Conservation (phyloP, 495 filamentous ascomycete species). For the Tuber melanosporum region DNA sequence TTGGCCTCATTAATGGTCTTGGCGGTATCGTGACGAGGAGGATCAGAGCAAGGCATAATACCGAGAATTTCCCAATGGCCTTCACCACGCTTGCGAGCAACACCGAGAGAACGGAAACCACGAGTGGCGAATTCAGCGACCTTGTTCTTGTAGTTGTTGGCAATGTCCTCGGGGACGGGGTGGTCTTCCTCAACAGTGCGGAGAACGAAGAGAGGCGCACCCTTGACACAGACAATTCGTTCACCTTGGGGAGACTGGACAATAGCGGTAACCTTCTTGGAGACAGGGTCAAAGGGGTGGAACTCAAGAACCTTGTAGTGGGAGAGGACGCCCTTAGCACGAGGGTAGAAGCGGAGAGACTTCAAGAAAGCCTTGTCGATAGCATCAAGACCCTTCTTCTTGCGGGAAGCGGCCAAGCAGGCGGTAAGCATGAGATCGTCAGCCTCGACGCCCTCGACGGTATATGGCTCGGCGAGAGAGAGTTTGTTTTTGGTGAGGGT, state of each 20-base stretch:
- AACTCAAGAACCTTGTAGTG: slow-evolving; percentile 76
- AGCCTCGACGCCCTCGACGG: slow-evolving; percentile 66
- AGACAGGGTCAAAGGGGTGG: slow-evolving; percentile 85
- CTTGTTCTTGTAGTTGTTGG: slow-evolving; percentile 78
- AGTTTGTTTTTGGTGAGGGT: slow-evolving; percentile 90
- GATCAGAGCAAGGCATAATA: slow-evolving; percentile 89
- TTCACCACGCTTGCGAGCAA: slow-evolving; percentile 76
- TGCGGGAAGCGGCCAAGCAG: slow-evolving; percentile 82
- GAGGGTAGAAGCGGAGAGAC: slow-evolving; percentile 68
- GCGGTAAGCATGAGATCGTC: slow-evolving; percentile 87
- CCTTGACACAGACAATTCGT: slow-evolving; percentile 81
- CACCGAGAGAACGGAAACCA: slow-evolving; percentile 87
- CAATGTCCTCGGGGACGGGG: slow-evolving; percentile 63
- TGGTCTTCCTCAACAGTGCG: slow-evolving; percentile 77
- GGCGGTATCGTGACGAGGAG: slow-evolving; percentile 83
- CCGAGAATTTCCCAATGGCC: slow-evolving; percentile 82
- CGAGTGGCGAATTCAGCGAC: slow-evolving; percentile 83
- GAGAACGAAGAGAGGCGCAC: slow-evolving; percentile 76
- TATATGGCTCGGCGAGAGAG: slow-evolving; percentile 76
- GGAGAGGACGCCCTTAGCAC: slow-evolving; percentile 64
- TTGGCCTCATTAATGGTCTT: slow-evolving; percentile 86
- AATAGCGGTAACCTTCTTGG: slow-evolving; percentile 82
- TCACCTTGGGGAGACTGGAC: slow-evolving; percentile 76
- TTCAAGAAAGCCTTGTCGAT: slow-evolving; percentile 94
- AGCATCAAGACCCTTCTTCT: slow-evolving; percentile 90